phyloP scores from a whole-genome alignment of 2,329 filamentous ascomycete genomes.

The Ambrosiella xylebori region DNA sequence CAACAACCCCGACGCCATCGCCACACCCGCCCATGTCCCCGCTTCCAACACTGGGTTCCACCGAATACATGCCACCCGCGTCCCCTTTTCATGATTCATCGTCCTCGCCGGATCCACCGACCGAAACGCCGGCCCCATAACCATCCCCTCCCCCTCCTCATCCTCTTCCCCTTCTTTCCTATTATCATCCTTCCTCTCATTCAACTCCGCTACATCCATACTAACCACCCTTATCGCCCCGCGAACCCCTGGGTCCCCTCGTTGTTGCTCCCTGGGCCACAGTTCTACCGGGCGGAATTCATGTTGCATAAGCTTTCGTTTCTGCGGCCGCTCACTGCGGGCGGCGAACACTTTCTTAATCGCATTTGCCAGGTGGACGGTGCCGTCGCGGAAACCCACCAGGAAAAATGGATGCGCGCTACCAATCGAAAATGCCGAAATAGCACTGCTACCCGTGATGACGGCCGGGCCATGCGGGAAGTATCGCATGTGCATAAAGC shows the following conservation, averaged over 20 bases:
- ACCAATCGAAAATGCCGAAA: slow-evolving; percentile 33
- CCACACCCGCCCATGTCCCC: slow-evolving; percentile 49
- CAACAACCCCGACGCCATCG: slow-evolving; percentile 49
- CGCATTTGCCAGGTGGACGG: slow-evolving; percentile 31
- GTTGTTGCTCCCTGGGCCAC: not conserved
- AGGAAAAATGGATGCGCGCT: slow-evolving; percentile 35
- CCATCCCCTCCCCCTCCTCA: slow-evolving; percentile 6
- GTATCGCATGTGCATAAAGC: slow-evolving; percentile 34
- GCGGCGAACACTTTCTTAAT: slow-evolving; percentile 26
- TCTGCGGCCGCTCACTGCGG: slow-evolving; percentile 23
- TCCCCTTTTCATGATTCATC: slow-evolving; percentile 43
- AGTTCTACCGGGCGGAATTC: slow-evolving; percentile 26
- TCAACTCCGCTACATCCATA: slow-evolving; percentile 33
- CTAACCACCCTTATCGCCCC: slow-evolving; percentile 34
- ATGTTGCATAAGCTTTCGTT: slow-evolving; percentile 34
- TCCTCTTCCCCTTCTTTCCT: slow-evolving; percentile 17
- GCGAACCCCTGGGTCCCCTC: slow-evolving; percentile 16
- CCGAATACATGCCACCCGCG: slow-evolving; percentile 41
- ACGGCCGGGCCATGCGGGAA: slow-evolving; percentile 36
- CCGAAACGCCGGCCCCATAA: slow-evolving; percentile 17
- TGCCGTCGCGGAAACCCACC: slow-evolving; percentile 36
- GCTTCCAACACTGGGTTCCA: slow-evolving; percentile 54
- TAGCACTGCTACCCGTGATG: slow-evolving; percentile 32
- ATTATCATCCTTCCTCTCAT: slow-evolving; percentile 18
- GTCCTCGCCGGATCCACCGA: slow-evolving; percentile 23